Evolutionary conservation across 139 green algal species (phyloP).

Genomic region (Micromonas commoda): DNA sequence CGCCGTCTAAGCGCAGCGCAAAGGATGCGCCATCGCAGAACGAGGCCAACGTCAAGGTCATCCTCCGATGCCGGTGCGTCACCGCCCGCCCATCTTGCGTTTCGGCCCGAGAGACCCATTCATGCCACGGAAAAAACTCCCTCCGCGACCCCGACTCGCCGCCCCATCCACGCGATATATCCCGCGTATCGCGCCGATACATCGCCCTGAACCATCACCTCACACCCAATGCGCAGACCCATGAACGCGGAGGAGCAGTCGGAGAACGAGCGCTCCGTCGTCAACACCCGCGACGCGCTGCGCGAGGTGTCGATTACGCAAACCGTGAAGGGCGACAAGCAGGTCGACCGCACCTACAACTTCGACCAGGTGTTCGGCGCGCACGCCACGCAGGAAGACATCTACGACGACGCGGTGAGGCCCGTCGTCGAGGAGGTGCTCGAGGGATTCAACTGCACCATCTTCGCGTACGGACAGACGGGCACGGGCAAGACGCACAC

Average conservation of each 20-base stretch:
- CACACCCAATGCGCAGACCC: slow-evolving; percentile 48
- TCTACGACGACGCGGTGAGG: slow-evolving; percentile 77
- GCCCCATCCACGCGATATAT: neutral
- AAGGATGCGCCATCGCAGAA: neutral
- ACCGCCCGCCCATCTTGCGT: too few relatives aligned
- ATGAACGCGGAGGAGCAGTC: slow-evolving; percentile 65
- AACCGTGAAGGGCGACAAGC: slow-evolving; percentile 53
- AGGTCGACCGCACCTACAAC: slow-evolving; percentile 74
- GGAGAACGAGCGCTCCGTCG: slow-evolving; percentile 55
- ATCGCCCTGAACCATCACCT: neutral
- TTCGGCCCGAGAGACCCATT: too few relatives aligned
- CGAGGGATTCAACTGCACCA: slow-evolving; percentile 32
- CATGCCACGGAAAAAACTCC: too few relatives aligned
- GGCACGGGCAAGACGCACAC: slow-evolving; percentile 97
- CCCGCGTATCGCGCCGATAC: too few relatives aligned
- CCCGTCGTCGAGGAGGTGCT: slow-evolving; percentile 92
- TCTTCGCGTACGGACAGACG: slow-evolving; percentile 74
- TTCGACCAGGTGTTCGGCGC: slow-evolving; percentile 93
- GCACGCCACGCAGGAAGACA: slow-evolving; percentile 68
- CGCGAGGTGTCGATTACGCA: slow-evolving; percentile 76
- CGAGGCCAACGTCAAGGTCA: slow-evolving; percentile 86
- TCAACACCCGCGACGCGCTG: slow-evolving; percentile 70
- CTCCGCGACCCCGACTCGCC: neutral
- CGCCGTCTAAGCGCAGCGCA: neutral
- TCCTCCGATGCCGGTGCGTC: slow-evolving; percentile 90